Base-by-base conservation (phyloP, 163 green algal genomes). In the Chlorella variabilis region DNA sequence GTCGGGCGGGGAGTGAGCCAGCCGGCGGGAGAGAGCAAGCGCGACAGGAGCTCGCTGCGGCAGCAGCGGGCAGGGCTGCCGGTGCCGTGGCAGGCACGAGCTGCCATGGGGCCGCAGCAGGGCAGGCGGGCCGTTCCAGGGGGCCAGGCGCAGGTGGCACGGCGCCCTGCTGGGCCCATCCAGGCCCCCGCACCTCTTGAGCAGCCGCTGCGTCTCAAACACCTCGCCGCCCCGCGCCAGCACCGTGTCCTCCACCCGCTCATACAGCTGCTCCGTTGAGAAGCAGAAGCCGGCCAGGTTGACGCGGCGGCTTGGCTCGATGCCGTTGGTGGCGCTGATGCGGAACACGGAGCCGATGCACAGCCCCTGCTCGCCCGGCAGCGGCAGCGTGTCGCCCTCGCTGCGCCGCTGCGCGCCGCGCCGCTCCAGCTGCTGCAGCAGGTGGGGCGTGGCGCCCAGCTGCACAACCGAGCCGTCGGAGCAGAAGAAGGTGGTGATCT, bases 241-340 rank as follows among this genome's bases (percentile, higher is more conserved):
- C 31, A 98, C 94, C 0, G 84, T 88, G 45, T 93, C 78, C 48
- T 97, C 87, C 20, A 98, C 90, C 6, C 86, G 71, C 71, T 96
- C 91, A 68, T 41, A 83, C 45, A 94, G 80, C 66, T 80, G 77
- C 39, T 93, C 84, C 7, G 87, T 77, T 18, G 77, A 93, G 18
- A 87, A 86, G 85, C 92, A 96, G 85, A 97, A 98, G 31, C 94
- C 94, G 68, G 93, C 69, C 39, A 96, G 75, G 59, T 87, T 88
- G 33, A 98, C 63, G 2, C 91, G 89, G 1, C 94, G 84, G 1
- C 71, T 85, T 25, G 79, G 74, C 71, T 98, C 92, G 4, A 83
- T 41, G 18, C 91, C 94, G 79, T 98, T 98, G 33, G 86, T 95
- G 20, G 94, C 94, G 1, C 85, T 80, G 25, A 96, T 88, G 6